Evolutionary conservation across 164 flowering plant species (phyloP), one percentile per base, ranked within the genome.

Genomic region (Platanus orientalis): DNA sequence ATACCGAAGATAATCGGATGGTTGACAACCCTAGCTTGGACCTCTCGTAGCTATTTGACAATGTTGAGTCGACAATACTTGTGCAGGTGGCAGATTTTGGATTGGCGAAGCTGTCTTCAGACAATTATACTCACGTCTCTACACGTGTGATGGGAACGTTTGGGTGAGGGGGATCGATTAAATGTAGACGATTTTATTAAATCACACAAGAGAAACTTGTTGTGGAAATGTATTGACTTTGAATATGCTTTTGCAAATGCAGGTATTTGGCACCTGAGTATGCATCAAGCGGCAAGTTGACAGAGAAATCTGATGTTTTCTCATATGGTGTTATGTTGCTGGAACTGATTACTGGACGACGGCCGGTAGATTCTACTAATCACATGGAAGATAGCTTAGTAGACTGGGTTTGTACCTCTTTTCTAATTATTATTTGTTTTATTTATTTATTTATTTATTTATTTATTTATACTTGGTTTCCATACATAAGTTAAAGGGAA

Each of bases 61-160:
- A 3, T 7, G 12, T 32, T 32, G 39, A 32, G 9, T 4, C 9
- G 5, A 32, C 39, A 36, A 36, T 36, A 7, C 42, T 36, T 7
- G 12, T 20, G 16, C 72, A 89, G 96, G 96, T 88, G 54, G 96
- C 96, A 19, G 96, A 88, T 77, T 88, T 88, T 57, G 92, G 92
- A 64, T 68, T 88, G 70, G 96, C 96, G 10, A 88, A 88, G 74
- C 75, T 88, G 23, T 70, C 96, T 61, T 54, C 83, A 23, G 90
- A 86, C 58, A 84, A 70, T 51, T 36, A 71, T 70, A 88, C 92
- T 67, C 96, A 88, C 62, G 88, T 88, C 45, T 88, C 96, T n/a
- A 88, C 96, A 0, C 86, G 96, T 39, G 85, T 88, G 23, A 88
- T 88, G 96, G 96, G 96, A 68, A 88, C 96, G 47, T 88, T 88